Conservation (phyloP, 23 red algal genomes). For the Agarophyton chilense region DNA sequence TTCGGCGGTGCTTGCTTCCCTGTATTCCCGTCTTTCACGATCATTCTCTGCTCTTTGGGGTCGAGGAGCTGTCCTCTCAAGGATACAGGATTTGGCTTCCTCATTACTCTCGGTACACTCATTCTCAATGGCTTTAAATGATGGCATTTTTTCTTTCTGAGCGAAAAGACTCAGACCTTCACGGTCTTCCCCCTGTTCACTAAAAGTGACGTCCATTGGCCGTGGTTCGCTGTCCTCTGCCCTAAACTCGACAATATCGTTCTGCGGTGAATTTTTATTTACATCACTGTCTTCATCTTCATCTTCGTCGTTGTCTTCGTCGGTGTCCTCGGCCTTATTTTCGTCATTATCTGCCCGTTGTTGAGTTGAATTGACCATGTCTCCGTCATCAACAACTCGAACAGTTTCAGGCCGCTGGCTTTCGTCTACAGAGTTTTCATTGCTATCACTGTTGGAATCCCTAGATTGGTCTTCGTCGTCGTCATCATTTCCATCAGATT, state of each 20-base stretch:
- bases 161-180: background rate
- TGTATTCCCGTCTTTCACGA: background rate
- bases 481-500: slow-evolving; percentile 25
- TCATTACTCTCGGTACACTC: background rate
- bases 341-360: background rate
- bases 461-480: slow-evolving; percentile 3
- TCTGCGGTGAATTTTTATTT: no score
- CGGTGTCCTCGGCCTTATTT: background rate
- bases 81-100: background rate
- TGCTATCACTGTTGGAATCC: background rate
- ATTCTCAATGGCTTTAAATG: background rate
- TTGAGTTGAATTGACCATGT: background rate
- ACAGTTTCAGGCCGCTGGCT: slow-evolving; percentile 11
- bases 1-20: background rate
- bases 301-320: slow-evolving; percentile 36
- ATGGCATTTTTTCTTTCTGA: background rate
- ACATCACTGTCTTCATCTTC: background rate
- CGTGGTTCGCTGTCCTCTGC: background rate
- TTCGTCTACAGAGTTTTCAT: slow-evolving; percentile 21
- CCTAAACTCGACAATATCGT: background rate
- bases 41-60: background rate
- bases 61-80: background rate
- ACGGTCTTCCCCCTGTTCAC: slow-evolving; percentile 5
- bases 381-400: background rate
- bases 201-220: background rate